phyloP scores from a whole-genome alignment of 176 grass and related monocot species.

The Thinopyrum elongatum region DNA sequence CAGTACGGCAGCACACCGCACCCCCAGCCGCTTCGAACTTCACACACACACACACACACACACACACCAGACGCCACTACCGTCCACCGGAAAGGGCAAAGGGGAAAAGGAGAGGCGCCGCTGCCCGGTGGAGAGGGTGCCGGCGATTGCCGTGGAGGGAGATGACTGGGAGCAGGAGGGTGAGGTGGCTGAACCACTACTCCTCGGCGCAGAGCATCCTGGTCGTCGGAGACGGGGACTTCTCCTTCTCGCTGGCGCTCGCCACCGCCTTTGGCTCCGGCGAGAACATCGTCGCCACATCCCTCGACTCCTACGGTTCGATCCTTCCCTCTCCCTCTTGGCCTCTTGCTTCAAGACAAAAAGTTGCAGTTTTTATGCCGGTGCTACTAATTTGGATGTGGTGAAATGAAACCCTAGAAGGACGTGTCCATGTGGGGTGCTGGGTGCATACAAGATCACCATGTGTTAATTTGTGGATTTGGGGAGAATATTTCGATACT shows the following conservation, averaged over 20 bases:
- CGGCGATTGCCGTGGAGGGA: background rate
- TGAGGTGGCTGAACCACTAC: constrained; percentile 45
- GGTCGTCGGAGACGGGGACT: constrained; percentile 55
- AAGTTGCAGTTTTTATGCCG: background rate
- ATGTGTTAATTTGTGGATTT: background rate
- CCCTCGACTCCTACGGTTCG: constrained; percentile 21
- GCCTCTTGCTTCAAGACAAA: background rate
- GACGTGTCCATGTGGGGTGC: too few species aligned
- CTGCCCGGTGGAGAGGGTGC: background rate
- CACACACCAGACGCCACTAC: background rate
- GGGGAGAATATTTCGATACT: background rate
- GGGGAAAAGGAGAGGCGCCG: background rate
- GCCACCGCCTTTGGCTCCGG: constrained; percentile 55
- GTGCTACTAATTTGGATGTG: too few species aligned
- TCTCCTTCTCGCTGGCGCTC: constrained; percentile 63
- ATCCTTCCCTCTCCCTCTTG: background rate
- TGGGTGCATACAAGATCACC: background rate
- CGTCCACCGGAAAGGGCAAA: background rate
- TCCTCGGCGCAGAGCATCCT: constrained; percentile 47
- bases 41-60: background rate
- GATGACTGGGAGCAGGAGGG: background rate
- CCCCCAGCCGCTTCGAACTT: background rate
- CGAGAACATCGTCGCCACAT: constrained; percentile 54
- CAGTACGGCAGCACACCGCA: too few species aligned
- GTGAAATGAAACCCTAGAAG: too few species aligned